Evolutionary conservation across 805 yeast genomes (phyloP), one percentile per base, ranked within the genome.

Genomic region (Starmerella asiatica): DNA sequence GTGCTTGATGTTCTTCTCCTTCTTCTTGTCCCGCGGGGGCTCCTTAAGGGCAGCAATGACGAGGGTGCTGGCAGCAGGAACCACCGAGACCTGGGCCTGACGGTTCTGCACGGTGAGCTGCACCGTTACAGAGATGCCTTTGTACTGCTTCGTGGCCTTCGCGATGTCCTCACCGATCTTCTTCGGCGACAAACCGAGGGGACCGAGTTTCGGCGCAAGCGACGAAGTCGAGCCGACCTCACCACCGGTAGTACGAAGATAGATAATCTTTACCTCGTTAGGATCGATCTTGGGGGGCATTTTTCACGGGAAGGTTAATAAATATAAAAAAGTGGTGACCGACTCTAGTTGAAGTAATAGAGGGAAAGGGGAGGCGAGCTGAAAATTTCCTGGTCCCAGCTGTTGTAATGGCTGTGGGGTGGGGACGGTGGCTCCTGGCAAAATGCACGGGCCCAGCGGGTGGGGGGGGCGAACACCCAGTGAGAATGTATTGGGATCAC

Each of bases 81-180:
- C 98, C 68, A 91, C 97, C 49, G 96, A 84, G 59, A 93, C 94
- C 58, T 79, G 73, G 62, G 98, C 98, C 75, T 91, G 98, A 80
- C 98, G 86, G 93, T 91, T 91, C 76, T 91, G 98, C 65, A 91
- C 86, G 70, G 79, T 91, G 70, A 91, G 78, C 75, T 85, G 94
- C 54, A 91, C 97, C 57, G 98, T 91, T 64, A 91, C 97, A 71
- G 88, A 83, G 64, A 91, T 88, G 77, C 98, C 98, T 75, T 91
- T 91, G 93, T 77, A 88, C 66, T 79, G 76, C 74, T 82, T 80
- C 74, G 98, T 88, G 68, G 98, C 98, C 80, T 91, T 91, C 68
- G 98, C 98, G 63, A 91, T 91, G 68, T 91, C 98, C 73, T 91
- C 98, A 86, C 98, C 98, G 65, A 91, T 95, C 80, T 91, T 88